Evolutionary conservation across 2,329 filamentous ascomycete species (phyloP).

Genomic region (Cephalotrichum gorgonifer): DNA sequence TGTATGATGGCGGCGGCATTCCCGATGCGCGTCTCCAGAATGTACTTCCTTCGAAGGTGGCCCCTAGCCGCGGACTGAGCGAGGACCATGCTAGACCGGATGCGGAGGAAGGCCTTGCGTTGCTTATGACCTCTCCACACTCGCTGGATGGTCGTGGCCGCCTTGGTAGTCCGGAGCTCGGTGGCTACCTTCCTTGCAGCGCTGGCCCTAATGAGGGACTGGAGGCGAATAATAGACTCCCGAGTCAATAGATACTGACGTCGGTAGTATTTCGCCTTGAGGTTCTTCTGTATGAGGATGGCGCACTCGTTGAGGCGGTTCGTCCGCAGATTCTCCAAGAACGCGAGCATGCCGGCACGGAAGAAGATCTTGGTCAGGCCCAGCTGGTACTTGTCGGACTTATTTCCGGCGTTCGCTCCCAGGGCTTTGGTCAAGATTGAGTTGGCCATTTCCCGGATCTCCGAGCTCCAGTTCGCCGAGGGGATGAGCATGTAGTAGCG

Average conservation of each 20-base stretch:
- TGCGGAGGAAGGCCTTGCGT: constrained; percentile 65
- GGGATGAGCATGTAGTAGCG: constrained; percentile 97
- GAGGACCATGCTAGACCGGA: constrained; percentile 74
- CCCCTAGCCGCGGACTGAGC: constrained; percentile 90
- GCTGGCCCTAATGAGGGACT: constrained; percentile 68
- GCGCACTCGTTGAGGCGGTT: constrained; percentile 85
- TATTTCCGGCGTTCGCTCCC: constrained; percentile 62
- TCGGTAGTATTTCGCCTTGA: constrained; percentile 90
- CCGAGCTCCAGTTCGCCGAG: constrained; percentile 81
- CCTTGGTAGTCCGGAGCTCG: constrained; percentile 71
- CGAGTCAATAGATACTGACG: constrained; percentile 82
- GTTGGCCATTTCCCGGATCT: constrained; percentile 90
- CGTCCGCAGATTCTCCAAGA: constrained; percentile 88
- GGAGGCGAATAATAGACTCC: constrained; percentile 67
- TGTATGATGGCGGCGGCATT: constrained; percentile 90
- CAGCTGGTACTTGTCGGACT: constrained; percentile 89
- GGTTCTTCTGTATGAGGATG: constrained; percentile 97
- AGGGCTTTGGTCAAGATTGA: constrained; percentile 83
- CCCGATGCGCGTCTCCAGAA: constrained; percentile 86
- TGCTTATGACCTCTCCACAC: constrained; percentile 92
- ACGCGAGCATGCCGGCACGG: constrained; percentile 96
- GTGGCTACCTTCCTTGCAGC: constrained; percentile 68
- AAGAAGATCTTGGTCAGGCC: constrained; percentile 99
- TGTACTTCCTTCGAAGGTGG: constrained; percentile 79
- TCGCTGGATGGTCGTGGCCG: constrained; percentile 88